Conservation (phyloP, 2,329 filamentous ascomycete genomes). For the Daldinia sp. region DNA sequence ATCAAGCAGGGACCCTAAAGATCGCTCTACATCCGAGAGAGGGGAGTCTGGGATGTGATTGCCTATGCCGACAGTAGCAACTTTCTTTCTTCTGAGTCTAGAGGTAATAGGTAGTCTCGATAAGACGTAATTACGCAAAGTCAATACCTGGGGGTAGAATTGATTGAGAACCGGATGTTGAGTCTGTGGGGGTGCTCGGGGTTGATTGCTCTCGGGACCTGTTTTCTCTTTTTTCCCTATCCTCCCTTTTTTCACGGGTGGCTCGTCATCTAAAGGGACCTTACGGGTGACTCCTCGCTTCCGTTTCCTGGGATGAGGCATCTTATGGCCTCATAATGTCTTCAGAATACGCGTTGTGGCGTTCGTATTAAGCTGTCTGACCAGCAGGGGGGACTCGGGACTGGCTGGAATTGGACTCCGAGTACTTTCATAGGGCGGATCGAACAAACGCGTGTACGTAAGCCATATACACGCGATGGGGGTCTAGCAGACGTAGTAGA, state of each 20-base stretch:
- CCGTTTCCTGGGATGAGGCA: conserved; percentile 49
- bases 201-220: conserved; percentile 11
- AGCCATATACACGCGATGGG: conserved; percentile 14
- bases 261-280: conserved; percentile 23
- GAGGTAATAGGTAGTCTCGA: conserved; percentile 74
- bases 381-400: conserved; percentile 5
- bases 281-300: conserved; percentile 37
- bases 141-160: conserved; percentile 75
- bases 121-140: conserved; percentile 78
- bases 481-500: too few species aligned
- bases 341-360: conserved; percentile 7
- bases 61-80: conserved; percentile 59
- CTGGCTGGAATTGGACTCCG: conserved; percentile 2
- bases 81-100: conserved; percentile 69
- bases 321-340: conserved; percentile 33
- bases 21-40: conserved; percentile 53
- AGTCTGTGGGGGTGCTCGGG: conserved; percentile 42
- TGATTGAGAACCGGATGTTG: conserved; percentile 74
- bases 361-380: conserved; percentile 7
- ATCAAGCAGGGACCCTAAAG: conserved; percentile 73
- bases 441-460: conserved; percentile 23
- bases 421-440: neutral
- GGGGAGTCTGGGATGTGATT: conserved; percentile 32
- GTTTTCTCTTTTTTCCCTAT: conserved; percentile 15
- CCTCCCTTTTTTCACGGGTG: conserved; percentile 41